Conservation (phyloP, 2,329 filamentous ascomycete genomes). For the Zymoseptoria crescenta region DNA sequence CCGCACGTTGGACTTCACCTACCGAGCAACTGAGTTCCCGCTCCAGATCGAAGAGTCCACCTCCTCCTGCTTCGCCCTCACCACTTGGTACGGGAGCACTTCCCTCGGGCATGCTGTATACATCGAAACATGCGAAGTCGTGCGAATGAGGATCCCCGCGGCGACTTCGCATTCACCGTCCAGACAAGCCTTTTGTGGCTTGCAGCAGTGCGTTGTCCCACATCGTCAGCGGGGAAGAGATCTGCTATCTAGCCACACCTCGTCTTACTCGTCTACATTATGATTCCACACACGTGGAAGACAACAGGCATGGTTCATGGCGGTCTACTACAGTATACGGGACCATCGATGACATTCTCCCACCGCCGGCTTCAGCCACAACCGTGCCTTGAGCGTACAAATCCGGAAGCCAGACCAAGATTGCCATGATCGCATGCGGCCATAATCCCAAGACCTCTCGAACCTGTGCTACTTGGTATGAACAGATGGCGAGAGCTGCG, state of each 20-base stretch:
- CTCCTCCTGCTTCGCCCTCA: constrained; percentile 3
- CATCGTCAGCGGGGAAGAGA: not conserved
- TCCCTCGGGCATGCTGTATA: not conserved
- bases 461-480: not conserved
- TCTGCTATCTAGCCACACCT: not conserved
- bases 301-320: not conserved
- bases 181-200: not conserved
- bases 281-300: no score
- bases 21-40: constrained; percentile 94
- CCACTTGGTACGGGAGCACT: not conserved
- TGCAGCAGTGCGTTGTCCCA: not conserved
- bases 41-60: constrained; percentile 58
- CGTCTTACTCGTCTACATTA: no score
- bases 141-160: not conserved
- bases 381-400: not conserved
- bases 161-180: not conserved
- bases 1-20: constrained; percentile 36
- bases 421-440: not conserved
- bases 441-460: not conserved
- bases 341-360: not conserved
- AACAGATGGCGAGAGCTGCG: not conserved
- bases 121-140: not conserved
- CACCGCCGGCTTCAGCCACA: not conserved
- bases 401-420: not conserved
- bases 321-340: not conserved